Evolutionary conservation across 2,329 filamentous ascomycete species (phyloP).

Genomic region (Fusarium sp.): DNA sequence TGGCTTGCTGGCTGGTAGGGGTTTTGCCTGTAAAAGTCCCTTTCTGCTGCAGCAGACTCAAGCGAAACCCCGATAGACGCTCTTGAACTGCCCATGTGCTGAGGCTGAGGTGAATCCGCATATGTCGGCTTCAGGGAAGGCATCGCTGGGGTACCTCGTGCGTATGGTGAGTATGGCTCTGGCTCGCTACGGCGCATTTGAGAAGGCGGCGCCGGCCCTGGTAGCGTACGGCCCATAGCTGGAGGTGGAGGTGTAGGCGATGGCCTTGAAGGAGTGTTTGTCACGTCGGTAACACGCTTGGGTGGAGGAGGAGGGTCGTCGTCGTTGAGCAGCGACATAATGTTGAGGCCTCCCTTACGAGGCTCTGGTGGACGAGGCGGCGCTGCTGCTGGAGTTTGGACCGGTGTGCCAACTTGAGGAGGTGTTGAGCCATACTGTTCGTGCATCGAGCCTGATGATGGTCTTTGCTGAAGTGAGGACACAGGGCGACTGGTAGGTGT

Average conservation of each 20-base stretch:
- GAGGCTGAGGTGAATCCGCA: constrained; percentile 65
- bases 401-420: constrained; percentile 51
- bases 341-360: constrained; percentile 73
- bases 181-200: constrained; percentile 64
- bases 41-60: constrained; percentile 54
- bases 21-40: constrained; percentile 66
- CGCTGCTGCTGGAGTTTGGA: constrained; percentile 55
- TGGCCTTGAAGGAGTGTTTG: constrained; percentile 56
- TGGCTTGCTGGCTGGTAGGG: constrained; percentile 55
- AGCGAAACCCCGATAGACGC: constrained; percentile 59
- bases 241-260: constrained; percentile 67
- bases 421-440: constrained; percentile 52
- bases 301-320: constrained; percentile 68
- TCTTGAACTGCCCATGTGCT: constrained; percentile 63
- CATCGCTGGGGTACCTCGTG: constrained; percentile 62
- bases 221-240: constrained; percentile 59
- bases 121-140: constrained; percentile 69
- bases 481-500: constrained; percentile 56
- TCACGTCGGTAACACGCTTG: constrained; percentile 68
- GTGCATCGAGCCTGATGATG: constrained; percentile 50
- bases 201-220: constrained; percentile 57
- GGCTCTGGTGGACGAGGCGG: constrained; percentile 61
- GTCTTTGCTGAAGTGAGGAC: constrained; percentile 56
- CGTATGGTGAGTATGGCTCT: constrained; percentile 65
- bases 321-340: constrained; percentile 75